These are phyloP conservation scores for Violaceomyces palustris DNA, from an alignment of 1,284 basidiomycete species.

Conservation along the genomic window DNA sequence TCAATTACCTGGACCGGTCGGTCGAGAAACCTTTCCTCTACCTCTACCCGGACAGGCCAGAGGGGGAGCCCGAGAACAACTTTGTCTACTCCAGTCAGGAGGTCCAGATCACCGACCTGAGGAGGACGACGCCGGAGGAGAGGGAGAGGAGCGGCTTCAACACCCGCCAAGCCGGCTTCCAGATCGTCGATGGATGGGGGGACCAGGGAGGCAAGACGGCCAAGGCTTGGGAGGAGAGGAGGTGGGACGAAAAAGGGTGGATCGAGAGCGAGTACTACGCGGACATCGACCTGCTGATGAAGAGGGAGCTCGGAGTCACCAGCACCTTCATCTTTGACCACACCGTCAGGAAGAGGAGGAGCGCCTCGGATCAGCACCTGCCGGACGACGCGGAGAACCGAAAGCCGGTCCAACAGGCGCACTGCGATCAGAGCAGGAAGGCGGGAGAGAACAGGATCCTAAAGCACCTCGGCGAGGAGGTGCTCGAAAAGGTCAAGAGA, in stretches of 20 bases:
- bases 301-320: conserved; percentile 29
- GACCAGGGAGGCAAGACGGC: conserved; percentile 4
- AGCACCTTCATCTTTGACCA: conserved; percentile 42
- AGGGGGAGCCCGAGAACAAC: conserved; percentile 15
- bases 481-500: conserved; percentile 21
- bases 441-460: conserved; percentile 34
- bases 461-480: conserved; percentile 36
- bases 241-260: conserved; percentile 32
- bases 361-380: conserved; percentile 13
- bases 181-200: conserved; percentile 35
- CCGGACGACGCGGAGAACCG: conserved; percentile 29
- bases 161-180: conserved; percentile 29
- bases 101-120: conserved; percentile 31
- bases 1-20: conserved; percentile 33
- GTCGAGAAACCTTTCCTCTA: conserved; percentile 26
- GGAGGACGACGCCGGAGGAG: conserved; percentile 9
- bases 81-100: conserved; percentile 14
- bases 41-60: conserved; percentile 10
- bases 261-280: conserved; percentile 28
- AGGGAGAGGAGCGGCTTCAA: conserved; percentile 19
- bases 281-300: conserved; percentile 33
- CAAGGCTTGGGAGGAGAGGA: conserved; percentile 18
- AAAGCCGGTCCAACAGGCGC: conserved; percentile 27
- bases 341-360: conserved; percentile 32
- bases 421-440: conserved; percentile 35